These are phyloP conservation scores for Trametes sp. DNA, from an alignment of 1,284 basidiomycete species.

Conservation along the genomic window DNA sequence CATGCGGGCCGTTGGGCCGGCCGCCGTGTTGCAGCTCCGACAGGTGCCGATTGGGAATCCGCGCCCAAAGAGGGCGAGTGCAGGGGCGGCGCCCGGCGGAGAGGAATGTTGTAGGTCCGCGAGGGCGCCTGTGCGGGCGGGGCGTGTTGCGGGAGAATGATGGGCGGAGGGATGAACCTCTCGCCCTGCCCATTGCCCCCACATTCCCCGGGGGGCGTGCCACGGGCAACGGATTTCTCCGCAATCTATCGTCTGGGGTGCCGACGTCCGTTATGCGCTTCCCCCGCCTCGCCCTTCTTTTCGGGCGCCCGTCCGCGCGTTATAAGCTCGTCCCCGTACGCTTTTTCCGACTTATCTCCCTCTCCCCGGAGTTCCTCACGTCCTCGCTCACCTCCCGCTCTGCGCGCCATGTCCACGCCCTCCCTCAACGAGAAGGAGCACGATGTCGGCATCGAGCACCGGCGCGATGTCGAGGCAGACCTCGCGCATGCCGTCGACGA, in stretches of 20 bases:
- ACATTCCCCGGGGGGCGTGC: conserved; percentile 19
- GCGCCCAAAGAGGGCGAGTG: too few species aligned
- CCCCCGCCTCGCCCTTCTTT: conserved; percentile 9
- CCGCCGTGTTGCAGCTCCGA: conserved; percentile 3
- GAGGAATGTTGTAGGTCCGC: neutral
- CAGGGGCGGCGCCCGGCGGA: conserved; percentile 9
- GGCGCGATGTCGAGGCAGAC: conserved; percentile 26
- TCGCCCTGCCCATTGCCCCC: conserved; percentile 11
- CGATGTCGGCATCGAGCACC: conserved; percentile 21
- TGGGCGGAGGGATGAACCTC: conserved; percentile 10
- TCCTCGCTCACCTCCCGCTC: neutral
- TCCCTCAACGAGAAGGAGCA: conserved; percentile 25
- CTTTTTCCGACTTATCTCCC: conserved; percentile 14
- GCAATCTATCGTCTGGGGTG: conserved; percentile 22
- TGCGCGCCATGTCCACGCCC: conserved; percentile 20
- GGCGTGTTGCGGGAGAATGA: conserved; percentile 10
- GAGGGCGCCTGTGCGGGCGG: neutral
- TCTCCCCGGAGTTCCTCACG: conserved; percentile 20
- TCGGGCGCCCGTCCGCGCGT: conserved; percentile 16
- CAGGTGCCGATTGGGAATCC: too few species aligned
- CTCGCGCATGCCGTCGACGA: conserved; percentile 38
- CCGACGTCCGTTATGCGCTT: neutral
- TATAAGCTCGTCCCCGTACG: conserved; percentile 34
- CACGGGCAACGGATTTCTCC: conserved; percentile 13
- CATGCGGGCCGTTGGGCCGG: neutral